phyloP scores from a whole-genome alignment of 768 basidiomycete species.

The Psilocybe sp. region DNA sequence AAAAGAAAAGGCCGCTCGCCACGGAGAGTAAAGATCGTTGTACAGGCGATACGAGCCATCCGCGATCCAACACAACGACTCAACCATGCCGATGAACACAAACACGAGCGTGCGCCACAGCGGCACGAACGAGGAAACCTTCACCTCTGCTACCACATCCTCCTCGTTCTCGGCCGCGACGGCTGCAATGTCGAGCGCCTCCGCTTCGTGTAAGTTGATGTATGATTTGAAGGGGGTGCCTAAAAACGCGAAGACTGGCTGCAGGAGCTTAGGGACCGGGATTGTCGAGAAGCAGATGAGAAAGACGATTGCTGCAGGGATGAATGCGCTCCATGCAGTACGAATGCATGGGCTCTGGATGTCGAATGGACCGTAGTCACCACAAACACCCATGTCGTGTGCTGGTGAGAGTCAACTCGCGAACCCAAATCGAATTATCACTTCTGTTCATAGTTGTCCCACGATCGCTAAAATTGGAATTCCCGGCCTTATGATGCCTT shows the following conservation, averaged over 20 bases:
- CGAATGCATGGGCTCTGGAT: conserved; percentile 46
- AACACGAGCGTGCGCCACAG: conserved; percentile 65
- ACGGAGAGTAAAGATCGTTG: conserved; percentile 26
- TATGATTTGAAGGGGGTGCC: conserved; percentile 36
- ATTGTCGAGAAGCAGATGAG: conserved; percentile 34
- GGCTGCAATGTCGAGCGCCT: conserved; percentile 36
- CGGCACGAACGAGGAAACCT: conserved; percentile 29
- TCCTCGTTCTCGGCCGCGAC: conserved; percentile 19
- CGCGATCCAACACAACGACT: conserved; percentile 59
- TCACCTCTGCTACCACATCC: conserved; percentile 14
- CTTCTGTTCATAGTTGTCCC: not conserved
- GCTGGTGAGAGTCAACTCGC: conserved; percentile 1
- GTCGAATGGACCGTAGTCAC: conserved; percentile 35
- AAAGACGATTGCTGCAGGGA: conserved; percentile 46
- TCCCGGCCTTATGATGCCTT: too few relatives aligned
- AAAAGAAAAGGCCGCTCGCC: conserved; percentile 38
- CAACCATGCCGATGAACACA: conserved; percentile 50
- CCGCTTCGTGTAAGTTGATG: conserved; percentile 54
- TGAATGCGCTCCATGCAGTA: conserved; percentile 46
- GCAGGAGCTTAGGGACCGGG: conserved; percentile 25
- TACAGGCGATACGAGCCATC: conserved; percentile 52
- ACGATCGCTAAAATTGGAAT: not conserved
- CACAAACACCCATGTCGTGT: conserved; percentile 30
- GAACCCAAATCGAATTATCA: not conserved
- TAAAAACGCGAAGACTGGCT: conserved; percentile 22